Percentiles rank a stretch among this genome's conserved stretches.
phyloP scores from a whole-genome alignment of 2,329 filamentous ascomycete genomes.

The Teratosphaeria epicoccoides region DNA sequence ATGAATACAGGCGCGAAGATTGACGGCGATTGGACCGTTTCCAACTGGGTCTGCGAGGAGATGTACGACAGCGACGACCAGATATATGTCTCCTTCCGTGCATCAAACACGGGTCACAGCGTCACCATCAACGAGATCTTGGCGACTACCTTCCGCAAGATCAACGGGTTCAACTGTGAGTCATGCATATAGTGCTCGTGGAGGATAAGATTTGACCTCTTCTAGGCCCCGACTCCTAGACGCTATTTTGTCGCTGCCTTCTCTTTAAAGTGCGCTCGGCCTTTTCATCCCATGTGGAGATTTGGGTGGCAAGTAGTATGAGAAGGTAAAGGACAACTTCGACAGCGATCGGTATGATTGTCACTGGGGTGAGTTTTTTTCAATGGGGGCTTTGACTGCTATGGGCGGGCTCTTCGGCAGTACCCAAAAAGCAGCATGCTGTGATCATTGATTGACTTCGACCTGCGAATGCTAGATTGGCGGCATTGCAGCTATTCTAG shows the following conservation, averaged over 20 bases:
- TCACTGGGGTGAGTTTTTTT: no score
- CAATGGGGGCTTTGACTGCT: no score
- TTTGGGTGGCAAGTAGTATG: no score
- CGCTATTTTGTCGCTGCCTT: background rate
- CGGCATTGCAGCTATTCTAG: no score
- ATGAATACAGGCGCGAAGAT: background rate
- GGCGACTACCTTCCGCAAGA: background rate
- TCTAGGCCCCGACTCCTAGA: background rate
- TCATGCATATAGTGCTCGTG: background rate
- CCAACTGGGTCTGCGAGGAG: background rate
- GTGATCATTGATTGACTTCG: no score
- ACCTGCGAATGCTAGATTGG: no score
- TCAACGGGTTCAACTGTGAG: background rate
- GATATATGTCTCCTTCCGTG: background rate
- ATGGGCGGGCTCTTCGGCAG: no score
- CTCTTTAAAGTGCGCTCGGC: background rate
- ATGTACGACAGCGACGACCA: background rate
- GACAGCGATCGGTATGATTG: no score
- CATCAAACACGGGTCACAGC: background rate
- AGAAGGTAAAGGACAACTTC: no score
- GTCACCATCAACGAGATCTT: background rate
- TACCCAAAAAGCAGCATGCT: no score
- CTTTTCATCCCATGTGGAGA: no score
- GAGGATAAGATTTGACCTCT: background rate
- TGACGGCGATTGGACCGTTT: background rate